A percentile compares a stretch with the other conserved stretches of the same genome.
These are phyloP conservation scores for Lindgomyces ingoldianus DNA, from an alignment of 495 filamentous ascomycete genomes.

Conservation along the genomic window DNA sequence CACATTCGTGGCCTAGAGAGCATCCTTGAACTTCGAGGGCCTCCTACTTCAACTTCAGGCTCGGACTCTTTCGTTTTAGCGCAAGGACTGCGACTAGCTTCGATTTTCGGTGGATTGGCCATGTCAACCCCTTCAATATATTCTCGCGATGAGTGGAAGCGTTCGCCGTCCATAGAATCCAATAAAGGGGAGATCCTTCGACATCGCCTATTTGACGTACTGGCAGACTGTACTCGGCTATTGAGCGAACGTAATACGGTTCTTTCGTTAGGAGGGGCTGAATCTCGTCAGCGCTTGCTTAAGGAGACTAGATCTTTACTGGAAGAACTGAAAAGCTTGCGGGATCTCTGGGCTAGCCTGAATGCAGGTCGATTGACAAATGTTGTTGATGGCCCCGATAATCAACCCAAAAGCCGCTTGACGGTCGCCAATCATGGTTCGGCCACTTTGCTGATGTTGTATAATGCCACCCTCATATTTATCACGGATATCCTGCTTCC, in stretches of 20 bases:
- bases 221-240: conserved; percentile 17
- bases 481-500: background rate
- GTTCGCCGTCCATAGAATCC: background rate
- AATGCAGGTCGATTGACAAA: background rate
- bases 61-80: background rate
- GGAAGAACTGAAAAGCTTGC: background rate
- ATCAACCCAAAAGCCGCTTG: background rate
- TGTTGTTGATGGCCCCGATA: background rate
- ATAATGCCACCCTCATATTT: conserved; percentile 8
- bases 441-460: conserved; percentile 12
- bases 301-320: background rate
- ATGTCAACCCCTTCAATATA: background rate
- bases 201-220: conserved; percentile 9
- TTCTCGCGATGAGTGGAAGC: conserved; percentile 19
- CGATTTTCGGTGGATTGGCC: conserved; percentile 14
- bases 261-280: background rate
- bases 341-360: background rate
- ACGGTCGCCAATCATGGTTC: conserved; percentile 5
- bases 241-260: background rate
- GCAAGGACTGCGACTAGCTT: background rate
- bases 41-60: too few species aligned
- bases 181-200: background rate
- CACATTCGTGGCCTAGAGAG: conserved; percentile 18
- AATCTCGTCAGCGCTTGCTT: background rate
- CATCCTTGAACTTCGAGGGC: conserved; percentile 13